Conservation (phyloP, 805 yeast species). For the Lachancea dasiensis region DNA sequence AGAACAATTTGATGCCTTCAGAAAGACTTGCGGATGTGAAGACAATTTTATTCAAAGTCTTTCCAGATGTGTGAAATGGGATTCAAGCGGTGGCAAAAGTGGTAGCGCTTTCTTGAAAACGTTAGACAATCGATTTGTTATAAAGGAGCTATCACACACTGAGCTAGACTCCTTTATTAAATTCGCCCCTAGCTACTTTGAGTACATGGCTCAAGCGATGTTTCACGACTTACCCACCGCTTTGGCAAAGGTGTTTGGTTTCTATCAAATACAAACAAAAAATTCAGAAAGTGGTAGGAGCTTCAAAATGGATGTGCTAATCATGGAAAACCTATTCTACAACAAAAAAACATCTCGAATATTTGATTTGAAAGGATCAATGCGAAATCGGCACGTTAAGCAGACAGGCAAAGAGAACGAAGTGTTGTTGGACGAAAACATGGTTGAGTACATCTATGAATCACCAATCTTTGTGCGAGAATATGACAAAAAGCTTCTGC, state of each 20-base stretch:
- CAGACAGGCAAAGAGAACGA: conserved; percentile 95
- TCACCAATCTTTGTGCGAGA: conserved; percentile 92
- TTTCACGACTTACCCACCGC: conserved; percentile 95
- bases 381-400: conserved; percentile 94
- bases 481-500: conserved; percentile 74
- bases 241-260: conserved; percentile 90
- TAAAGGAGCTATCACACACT: conserved; percentile 80
- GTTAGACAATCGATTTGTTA: conserved; percentile 78
- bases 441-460: conserved; percentile 97
- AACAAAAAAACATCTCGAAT: conserved; percentile 75
- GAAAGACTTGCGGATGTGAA: conserved; percentile 74
- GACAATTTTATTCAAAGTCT: conserved; percentile 80
- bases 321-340: conserved; percentile 93
- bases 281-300: conserved; percentile 70
- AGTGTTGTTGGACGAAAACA: conserved; percentile 90
- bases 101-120: conserved; percentile 94
- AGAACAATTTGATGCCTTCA: conserved; percentile 92
- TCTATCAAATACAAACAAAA: conserved; percentile 86
- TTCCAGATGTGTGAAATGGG: conserved; percentile 92
- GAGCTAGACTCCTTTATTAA: conserved; percentile 92
- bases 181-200: conserved; percentile 95
- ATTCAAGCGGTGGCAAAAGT: conserved; percentile 92
- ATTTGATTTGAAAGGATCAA: conserved; percentile 94
- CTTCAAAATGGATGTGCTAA: conserved; percentile 81
- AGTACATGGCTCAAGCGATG: conserved; percentile 89